Evolutionary conservation across 75 land plant genomes (phyloP).

Genomic region (Picea glauca): DNA sequence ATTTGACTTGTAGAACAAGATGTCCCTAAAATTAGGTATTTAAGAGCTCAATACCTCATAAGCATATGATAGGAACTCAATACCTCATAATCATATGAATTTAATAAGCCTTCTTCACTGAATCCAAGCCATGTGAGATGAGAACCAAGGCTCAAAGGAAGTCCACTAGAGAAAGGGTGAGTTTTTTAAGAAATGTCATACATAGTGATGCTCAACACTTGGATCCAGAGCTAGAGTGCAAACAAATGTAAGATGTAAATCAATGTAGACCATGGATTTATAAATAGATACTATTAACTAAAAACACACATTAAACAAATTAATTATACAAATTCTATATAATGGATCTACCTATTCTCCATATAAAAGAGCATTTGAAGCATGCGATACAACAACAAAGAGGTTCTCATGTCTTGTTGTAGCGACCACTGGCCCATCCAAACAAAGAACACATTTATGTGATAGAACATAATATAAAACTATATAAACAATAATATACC

Average conservation of each 20-base stretch:
- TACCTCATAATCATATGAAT: constrained; percentile 88
- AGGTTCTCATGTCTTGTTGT: constrained; percentile 62
- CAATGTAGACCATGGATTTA: too few species aligned
- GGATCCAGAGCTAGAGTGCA: not conserved
- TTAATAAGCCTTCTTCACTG: constrained; percentile 72
- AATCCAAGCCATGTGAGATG: constrained; percentile 85
- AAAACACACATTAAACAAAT: not conserved
- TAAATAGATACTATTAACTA: not conserved
- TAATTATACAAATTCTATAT: not conserved
- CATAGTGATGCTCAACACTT: constrained; percentile 64
- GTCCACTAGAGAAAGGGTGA: constrained; percentile 37
- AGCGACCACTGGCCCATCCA: constrained; percentile 89
- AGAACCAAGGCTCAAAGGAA: constrained; percentile 77
- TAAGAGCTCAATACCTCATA: constrained; percentile 53
- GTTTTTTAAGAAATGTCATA: constrained; percentile 47
- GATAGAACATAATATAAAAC: not conserved
- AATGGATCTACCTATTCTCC: constrained; percentile 64
- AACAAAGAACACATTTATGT: constrained; percentile 65
- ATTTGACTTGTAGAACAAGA: not conserved
- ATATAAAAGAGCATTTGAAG: constrained; percentile 63
- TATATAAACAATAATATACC: not conserved
- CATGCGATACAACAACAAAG: constrained; percentile 79
- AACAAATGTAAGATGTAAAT: not conserved
- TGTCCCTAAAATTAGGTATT: not conserved
- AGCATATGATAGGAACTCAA: constrained; percentile 41